Percentiles rank a stretch among this genome's conserved stretches.
These are phyloP conservation scores for Ceriops zippeliana DNA, from an alignment of 345 rosid genomes.

Conservation along the genomic window DNA sequence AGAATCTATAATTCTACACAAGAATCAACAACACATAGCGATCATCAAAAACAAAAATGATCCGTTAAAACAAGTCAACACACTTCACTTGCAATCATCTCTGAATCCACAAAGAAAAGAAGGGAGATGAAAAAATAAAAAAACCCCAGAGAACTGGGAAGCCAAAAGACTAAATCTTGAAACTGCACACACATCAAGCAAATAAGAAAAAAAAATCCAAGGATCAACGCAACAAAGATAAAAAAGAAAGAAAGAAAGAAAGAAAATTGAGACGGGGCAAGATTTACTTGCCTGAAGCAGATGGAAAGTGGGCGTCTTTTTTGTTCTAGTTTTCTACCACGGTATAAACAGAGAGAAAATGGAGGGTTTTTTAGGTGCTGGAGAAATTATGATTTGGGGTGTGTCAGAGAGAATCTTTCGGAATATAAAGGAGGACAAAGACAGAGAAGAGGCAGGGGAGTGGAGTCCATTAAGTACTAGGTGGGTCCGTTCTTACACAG, in stretches of 20 bases:
- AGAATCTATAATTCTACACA: neutral
- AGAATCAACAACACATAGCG: neutral
- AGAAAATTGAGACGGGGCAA: neutral
- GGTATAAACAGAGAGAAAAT: neutral
- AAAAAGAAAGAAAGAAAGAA: neutral
- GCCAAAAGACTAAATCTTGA: neutral
- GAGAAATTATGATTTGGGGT: constrained; percentile 14
- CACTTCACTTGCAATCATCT: neutral
- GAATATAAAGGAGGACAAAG: constrained; percentile 25
- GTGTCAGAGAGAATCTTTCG: constrained; percentile 18
- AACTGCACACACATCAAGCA: neutral
- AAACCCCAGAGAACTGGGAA: neutral
- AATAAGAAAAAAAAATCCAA: neutral
- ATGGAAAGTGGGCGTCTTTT: neutral
- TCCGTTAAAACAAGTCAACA: neutral
- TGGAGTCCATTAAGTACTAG: neutral
- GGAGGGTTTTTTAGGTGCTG: neutral
- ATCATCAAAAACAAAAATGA: neutral
- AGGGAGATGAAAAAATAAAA: neutral
- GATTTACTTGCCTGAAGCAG: neutral
- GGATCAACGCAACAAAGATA: no score
- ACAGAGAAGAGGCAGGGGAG: neutral
- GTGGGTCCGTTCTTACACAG: constrained; percentile 13
- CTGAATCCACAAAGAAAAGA: constrained; percentile 3
- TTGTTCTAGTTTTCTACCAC: neutral